Evolutionary conservation across 192 early-diverging fungal species (phyloP).

Genomic region (Diversispora epigaea): DNA sequence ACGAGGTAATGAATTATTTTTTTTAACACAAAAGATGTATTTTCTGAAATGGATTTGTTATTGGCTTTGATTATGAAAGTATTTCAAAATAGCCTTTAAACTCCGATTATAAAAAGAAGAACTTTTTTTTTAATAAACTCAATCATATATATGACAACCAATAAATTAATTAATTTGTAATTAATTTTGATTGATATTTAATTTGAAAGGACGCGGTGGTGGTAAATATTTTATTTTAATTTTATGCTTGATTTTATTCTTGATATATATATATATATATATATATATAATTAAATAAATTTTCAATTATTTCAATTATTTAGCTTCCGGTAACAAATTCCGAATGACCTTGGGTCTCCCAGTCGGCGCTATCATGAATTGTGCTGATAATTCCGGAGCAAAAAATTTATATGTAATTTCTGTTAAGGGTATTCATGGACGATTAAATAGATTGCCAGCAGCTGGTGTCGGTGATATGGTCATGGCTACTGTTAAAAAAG

Average conservation of each 20-base stretch:
- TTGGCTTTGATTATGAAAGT: neutral
- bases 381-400: slow-evolving; percentile 99
- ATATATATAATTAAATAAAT: neutral
- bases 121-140: too few species aligned
- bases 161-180: too few species aligned
- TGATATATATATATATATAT: neutral
- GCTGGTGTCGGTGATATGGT: slow-evolving; percentile 99
- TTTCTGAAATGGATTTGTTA: neutral
- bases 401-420: slow-evolving; percentile 99
- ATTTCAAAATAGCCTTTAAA: too few species aligned
- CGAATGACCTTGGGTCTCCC: slow-evolving; percentile 98
- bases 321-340: slow-evolving; percentile 90
- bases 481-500: slow-evolving; percentile 99
- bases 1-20: neutral
- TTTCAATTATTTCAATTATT: neutral
- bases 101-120: too few species aligned
- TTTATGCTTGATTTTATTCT: neutral
- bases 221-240: slow-evolving; percentile 11
- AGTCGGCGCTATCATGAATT: slow-evolving; percentile 96
- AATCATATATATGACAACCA: too few species aligned
- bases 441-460: slow-evolving; percentile 96
- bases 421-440: slow-evolving; percentile 92
- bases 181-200: neutral
- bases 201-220: slow-evolving; percentile 15
- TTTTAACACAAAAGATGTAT: neutral